Evolutionary conservation across 2,329 filamentous ascomycete genomes (phyloP).

Genomic region (Onygenales sp.): DNA sequence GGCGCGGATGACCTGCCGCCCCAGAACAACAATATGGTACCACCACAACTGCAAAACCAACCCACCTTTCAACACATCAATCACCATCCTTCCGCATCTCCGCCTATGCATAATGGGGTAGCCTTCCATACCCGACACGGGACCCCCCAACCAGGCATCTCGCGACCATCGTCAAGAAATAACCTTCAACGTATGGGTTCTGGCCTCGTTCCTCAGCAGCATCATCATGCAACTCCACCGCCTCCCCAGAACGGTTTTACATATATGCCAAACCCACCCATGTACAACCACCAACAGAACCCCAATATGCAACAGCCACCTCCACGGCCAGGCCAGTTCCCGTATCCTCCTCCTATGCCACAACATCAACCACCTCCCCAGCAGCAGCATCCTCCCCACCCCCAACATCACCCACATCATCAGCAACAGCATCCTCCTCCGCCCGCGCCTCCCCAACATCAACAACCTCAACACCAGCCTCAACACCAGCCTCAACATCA

Average conservation of each 20-base stretch:
- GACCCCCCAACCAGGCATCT: slow-evolving; percentile 71
- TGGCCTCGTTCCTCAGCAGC: slow-evolving; percentile 58
- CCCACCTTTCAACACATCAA: slow-evolving; percentile 69
- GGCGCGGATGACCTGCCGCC: slow-evolving; percentile 56
- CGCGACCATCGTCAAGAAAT: slow-evolving; percentile 70
- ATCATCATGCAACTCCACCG: slow-evolving; percentile 48
- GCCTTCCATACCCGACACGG: slow-evolving; percentile 63
- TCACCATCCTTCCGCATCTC: slow-evolving; percentile 78
- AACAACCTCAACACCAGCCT: slow-evolving; percentile 12
- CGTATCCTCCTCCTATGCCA: slow-evolving; percentile 25
- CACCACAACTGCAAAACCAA: slow-evolving; percentile 59
- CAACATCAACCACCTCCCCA: slow-evolving; percentile 47
- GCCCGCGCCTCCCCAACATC: slow-evolving; percentile 22
- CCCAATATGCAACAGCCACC: slow-evolving; percentile 36
- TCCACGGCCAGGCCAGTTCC: slow-evolving; percentile 34
- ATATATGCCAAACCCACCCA: slow-evolving; percentile 76
- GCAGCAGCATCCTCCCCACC: slow-evolving; percentile 11
- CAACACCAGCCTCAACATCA: slow-evolving; percentile 37
- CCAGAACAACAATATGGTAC: slow-evolving; percentile 48
- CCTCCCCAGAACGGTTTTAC: slow-evolving; percentile 60
- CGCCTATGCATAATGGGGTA: slow-evolving; percentile 71
- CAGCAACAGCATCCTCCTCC: slow-evolving; percentile 16
- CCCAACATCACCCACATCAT: slow-evolving; percentile 30
- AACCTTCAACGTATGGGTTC: slow-evolving; percentile 67
- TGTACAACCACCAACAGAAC: slow-evolving; percentile 62